A percentile compares a stretch with the other conserved stretches of the same genome.
Evolutionary conservation across 2,329 filamentous ascomycete genomes (phyloP).

Genomic region (Cladobotryum protrusum): DNA sequence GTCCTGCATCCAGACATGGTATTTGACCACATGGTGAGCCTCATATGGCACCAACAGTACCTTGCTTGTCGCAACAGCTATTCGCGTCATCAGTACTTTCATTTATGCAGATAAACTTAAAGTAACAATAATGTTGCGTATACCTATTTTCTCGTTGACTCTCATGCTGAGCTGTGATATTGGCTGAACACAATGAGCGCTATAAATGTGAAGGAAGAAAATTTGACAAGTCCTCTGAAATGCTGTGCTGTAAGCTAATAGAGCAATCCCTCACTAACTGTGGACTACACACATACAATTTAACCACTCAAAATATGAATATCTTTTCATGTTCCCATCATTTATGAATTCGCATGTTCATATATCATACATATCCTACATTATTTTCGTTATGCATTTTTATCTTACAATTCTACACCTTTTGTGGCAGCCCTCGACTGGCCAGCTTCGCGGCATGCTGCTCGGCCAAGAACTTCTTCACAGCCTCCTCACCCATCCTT

Average conservation of each 20-base stretch:
- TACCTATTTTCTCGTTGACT: conserved; percentile 40
- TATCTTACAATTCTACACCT: background rate
- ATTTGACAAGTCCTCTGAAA: background rate
- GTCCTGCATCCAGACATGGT: conserved; percentile 91
- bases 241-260: background rate
- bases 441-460: conserved; percentile 10
- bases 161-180: conserved; percentile 30
- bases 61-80: conserved; percentile 60
- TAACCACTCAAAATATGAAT: background rate
- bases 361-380: background rate
- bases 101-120: background rate
- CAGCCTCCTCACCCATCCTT: conserved; percentile 19
- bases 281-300: background rate
- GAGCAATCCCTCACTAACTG: background rate
- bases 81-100: background rate
- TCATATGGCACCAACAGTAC: conserved; percentile 81
- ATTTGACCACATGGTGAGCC: conserved; percentile 70
- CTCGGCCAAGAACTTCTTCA: conserved; percentile 18
- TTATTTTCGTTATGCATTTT: background rate
- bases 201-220: background rate
- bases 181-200: background rate
- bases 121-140: background rate
- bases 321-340: too few species aligned
- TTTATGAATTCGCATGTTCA: too few species aligned
- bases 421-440: background rate